Evolutionary conservation across 192 early-diverging fungal genomes (phyloP), one percentile per base, ranked within the genome.

Genomic region (Rhizophlyctis rosea): DNA sequence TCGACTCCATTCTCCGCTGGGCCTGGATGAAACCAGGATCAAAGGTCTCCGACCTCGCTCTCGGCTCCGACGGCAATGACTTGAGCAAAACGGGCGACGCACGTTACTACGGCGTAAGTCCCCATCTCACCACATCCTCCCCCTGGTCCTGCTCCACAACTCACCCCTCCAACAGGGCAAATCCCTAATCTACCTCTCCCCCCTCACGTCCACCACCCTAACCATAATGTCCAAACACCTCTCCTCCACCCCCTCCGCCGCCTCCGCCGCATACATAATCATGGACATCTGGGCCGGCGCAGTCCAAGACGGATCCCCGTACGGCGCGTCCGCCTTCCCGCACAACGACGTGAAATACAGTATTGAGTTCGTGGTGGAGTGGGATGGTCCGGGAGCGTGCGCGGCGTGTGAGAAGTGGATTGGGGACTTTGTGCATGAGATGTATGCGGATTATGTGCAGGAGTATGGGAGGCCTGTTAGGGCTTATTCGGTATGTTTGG

Each of bases 241-340:
- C 54, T 9, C 3, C 34, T 28, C 23, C 27, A 30, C 21, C 1
- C 54, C 54, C 30, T 21, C 30, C 0, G 54, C 28, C 25, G 28
- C 30, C 21, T 31, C 54, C 25, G 54, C 30, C 13, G 54, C 54
- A 14, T 56, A 56, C n/a, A 29, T 29, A 0, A 56, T 56, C 54
- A 30, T 56, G 28, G 54, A 56, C n/a, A 25, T 56, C 34, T 56
- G 54, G 54, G 54, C 28, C n/a, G 54, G 54, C 27, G 3, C 27
- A 29, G 54, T 56, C 9, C 27, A 30, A 4, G n/a, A 32, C 34
- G 54, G 27, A 21, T n/a, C 54, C 0, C 3, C 34, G 7, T 28
- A 29, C 27, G 54, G n/a, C n/a, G n/a, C 28, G 21, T 31, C 54
- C 21, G 54, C 54, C 7, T 56, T 56, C 27, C 21, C 34, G 25